These are phyloP conservation scores for Fomes fomentarius DNA, from an alignment of 1,284 basidiomycete genomes.

Conservation along the genomic window DNA sequence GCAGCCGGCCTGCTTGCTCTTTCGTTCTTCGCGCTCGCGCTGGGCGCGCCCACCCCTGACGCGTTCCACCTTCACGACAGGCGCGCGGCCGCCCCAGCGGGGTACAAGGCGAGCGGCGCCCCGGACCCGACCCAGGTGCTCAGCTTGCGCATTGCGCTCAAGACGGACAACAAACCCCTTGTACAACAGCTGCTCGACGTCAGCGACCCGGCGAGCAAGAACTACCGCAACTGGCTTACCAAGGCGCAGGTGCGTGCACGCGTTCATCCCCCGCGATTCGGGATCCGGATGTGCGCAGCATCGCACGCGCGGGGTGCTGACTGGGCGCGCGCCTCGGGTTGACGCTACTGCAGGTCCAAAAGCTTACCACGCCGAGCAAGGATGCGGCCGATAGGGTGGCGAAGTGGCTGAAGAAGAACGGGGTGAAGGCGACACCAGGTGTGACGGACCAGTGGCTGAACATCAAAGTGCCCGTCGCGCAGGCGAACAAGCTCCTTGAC, in stretches of 20 bases:
- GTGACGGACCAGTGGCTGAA: conserved; percentile 32
- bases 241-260: conserved; percentile 21
- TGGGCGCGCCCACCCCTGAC: conserved; percentile 24
- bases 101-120: conserved; percentile 23
- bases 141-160: conserved; percentile 30
- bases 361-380: conserved; percentile 38
- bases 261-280: no score
- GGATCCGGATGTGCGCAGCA: neutral
- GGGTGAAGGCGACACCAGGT: conserved; percentile 34
- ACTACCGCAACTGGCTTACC: conserved; percentile 24
- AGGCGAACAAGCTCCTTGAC: conserved; percentile 42
- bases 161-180: conserved; percentile 23
- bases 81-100: conserved; percentile 21
- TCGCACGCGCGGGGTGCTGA: conserved; percentile 24
- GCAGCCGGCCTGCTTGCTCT: conserved; percentile 26
- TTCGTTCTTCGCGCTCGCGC: conserved; percentile 22
- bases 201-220: conserved; percentile 24
- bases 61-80: conserved; percentile 25
- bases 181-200: conserved; percentile 24
- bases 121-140: conserved; percentile 22
- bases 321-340: conserved; percentile 39
- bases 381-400: conserved; percentile 39
- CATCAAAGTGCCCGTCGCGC: conserved; percentile 30
- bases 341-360: conserved; percentile 35
- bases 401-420: conserved; percentile 40